Evolutionary conservation across 2,329 filamentous ascomycete genomes (phyloP), one percentile per base, ranked within the genome.

Genomic region (Kalaharituber pfeilii): DNA sequence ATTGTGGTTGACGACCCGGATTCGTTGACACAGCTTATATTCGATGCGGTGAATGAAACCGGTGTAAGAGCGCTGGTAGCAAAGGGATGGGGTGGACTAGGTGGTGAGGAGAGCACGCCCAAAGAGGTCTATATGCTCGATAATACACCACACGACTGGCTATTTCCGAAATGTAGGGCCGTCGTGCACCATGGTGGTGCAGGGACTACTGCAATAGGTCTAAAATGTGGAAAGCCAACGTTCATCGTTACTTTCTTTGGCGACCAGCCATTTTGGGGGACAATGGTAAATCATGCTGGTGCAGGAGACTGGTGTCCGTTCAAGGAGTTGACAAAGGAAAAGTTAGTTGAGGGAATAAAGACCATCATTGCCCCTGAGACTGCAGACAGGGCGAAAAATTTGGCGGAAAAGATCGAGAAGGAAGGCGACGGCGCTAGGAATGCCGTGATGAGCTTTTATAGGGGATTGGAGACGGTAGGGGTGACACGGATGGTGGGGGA

Each of bases 131-230:
- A 76, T 67, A 77, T 86, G 75, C 73, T 87, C 2, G 82, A 79
- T 30, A 85, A 86, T 61, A 81, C 76, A 0, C 83, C 60, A 82
- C 87, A 94, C 59, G 87, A 94, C 68, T 94, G 86, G 86, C 70
- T 94, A 0, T 94, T 94, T 67, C 74, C 85, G 59, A 80, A 76
- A 33, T 86, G 93, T 1, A 82, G 84, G 0, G 81, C 79, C 44
- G 86, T 94, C 1, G 82, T 91, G 4, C 87, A 94, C 64, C 86
- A 94, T 59, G 83, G 83, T n/a, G 83, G 83, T 11, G 84, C 84
- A 0, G 83, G 83, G 1, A 87, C 83, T 0, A 84, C 82, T 0
- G 83, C 83, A 1, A 82, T 82, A 49, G 81, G 81, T 1, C 70
- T 87, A 28, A 84, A 82, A 65, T 81, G 76, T 58, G 83, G 75